Conservation (phyloP, 2,329 filamentous ascomycete species). For the Xenoacremonium recifei region DNA sequence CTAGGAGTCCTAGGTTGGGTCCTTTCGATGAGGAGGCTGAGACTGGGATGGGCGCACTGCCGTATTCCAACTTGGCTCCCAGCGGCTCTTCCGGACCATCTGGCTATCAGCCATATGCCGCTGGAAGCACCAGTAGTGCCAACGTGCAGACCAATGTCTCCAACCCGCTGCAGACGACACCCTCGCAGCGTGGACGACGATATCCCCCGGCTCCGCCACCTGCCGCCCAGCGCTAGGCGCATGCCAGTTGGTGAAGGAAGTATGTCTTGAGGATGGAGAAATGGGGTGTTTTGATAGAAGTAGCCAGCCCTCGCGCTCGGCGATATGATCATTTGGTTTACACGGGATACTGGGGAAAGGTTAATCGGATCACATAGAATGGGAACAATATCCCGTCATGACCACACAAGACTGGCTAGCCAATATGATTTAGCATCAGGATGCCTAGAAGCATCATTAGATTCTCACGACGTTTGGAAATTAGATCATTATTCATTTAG, state of each 20-base stretch:
- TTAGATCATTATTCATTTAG: slow-evolving; percentile 23
- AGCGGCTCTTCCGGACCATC: slow-evolving; percentile 17
- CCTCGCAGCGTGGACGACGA: slow-evolving; percentile 14
- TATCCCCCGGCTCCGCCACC: slow-evolving; percentile 27
- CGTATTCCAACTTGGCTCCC: slow-evolving; percentile 28
- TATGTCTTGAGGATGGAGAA: slow-evolving; percentile 11
- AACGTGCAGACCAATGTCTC: slow-evolving; percentile 17
- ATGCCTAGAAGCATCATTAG: slow-evolving; percentile 14
- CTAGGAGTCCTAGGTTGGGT: slow-evolving; percentile 31
- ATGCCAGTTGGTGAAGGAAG: slow-evolving; percentile 17
- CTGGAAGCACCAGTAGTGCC: slow-evolving; percentile 7
- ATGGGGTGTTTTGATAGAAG: slow-evolving; percentile 11
- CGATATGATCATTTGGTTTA: slow-evolving; percentile 16
- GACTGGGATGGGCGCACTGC: slow-evolving; percentile 31
- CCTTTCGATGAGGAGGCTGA: slow-evolving; percentile 45
- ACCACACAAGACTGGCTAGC: slow-evolving; percentile 17
- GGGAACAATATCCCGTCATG: slow-evolving; percentile 9
- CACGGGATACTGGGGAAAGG: slow-evolving; percentile 6
- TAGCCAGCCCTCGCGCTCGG: slow-evolving; percentile 5
- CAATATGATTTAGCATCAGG: slow-evolving; percentile 15
- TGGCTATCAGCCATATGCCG: slow-evolving; percentile 20
- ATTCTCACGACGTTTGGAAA: slow-evolving; percentile 27
- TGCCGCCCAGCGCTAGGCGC: slow-evolving; percentile 24
- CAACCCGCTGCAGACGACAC: slow-evolving; percentile 17
- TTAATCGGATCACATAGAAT: slow-evolving; percentile 15